phyloP scores from a whole-genome alignment of 768 basidiomycete species.

The Suillus hirtellus region DNA sequence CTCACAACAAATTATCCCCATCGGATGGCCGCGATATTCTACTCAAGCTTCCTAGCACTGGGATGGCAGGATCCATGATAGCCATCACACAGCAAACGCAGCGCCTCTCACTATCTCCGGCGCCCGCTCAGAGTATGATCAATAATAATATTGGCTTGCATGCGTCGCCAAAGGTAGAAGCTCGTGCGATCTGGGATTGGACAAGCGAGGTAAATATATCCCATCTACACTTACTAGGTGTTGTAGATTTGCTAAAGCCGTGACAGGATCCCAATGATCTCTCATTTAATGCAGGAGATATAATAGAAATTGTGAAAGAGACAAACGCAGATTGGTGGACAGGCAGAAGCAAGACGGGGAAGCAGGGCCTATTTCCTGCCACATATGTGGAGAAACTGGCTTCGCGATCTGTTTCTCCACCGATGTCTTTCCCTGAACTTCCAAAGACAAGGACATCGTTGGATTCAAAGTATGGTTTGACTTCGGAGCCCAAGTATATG shows the following conservation, averaged over 20 bases:
- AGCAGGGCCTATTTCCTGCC: constrained; percentile 76
- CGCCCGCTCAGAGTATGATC: neutral
- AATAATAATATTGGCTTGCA: constrained; percentile 7
- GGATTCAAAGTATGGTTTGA: constrained; percentile 11
- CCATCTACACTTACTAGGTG: constrained; percentile 4
- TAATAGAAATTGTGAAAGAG: constrained; percentile 78
- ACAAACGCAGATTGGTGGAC: constrained; percentile 93
- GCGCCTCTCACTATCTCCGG: constrained; percentile 28
- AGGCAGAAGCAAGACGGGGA: constrained; percentile 59
- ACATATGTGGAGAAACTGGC: constrained; percentile 64
- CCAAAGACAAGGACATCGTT: constrained; percentile 19
- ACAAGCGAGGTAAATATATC: constrained; percentile 26
- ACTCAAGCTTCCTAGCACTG: constrained; percentile 35
- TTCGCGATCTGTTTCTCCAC: constrained; percentile 20
- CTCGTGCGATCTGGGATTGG: constrained; percentile 33
- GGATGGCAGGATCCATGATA: constrained; percentile 17
- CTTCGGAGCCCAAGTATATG: constrained; percentile 14
- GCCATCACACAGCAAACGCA: constrained; percentile 25
- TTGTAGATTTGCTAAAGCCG: constrained; percentile 12
- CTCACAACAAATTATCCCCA: constrained; percentile 42
- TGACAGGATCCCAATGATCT: constrained; percentile 75
- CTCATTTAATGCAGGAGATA: constrained; percentile 70
- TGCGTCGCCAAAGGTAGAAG: constrained; percentile 21
- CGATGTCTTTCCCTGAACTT: constrained; percentile 22
- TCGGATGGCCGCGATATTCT: constrained; percentile 42